A percentile compares a stretch with the other conserved stretches of the same genome.
phyloP scores from a whole-genome alignment of 2,329 filamentous ascomycete species.

The Neoscytalidium dimidiatum region DNA sequence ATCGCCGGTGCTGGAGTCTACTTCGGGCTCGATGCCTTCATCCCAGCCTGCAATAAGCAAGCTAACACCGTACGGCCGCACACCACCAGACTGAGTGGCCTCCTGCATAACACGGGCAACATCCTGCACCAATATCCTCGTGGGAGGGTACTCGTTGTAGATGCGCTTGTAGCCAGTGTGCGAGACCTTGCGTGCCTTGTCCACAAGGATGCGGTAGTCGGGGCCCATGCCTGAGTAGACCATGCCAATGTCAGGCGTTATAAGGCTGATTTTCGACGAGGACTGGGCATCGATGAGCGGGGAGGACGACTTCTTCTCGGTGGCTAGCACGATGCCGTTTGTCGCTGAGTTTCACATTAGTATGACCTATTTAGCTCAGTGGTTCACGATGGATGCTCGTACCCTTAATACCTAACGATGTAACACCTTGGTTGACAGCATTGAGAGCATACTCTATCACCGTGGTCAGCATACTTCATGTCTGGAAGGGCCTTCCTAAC shows the following conservation, averaged over 20 bases:
- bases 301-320: slow-evolving; percentile 98
- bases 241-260: slow-evolving; percentile 99
- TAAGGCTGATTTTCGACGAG: slow-evolving; percentile 93
- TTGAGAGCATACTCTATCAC: slow-evolving; percentile 93
- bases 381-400: slow-evolving; percentile 24
- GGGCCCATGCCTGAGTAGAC: slow-evolving; percentile 99
- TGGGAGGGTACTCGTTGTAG: slow-evolving; percentile 99
- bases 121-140: slow-evolving; percentile 97
- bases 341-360: slow-evolving; percentile 63
- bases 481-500: background rate
- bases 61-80: slow-evolving; percentile 94
- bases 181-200: slow-evolving; percentile 96
- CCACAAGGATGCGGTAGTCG: slow-evolving; percentile 95
- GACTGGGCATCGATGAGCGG: slow-evolving; percentile 94
- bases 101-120: slow-evolving; percentile 98
- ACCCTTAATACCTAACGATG: slow-evolving; percentile 98
- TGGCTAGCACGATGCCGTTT: slow-evolving; percentile 97
- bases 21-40: slow-evolving; percentile 88
- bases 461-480: slow-evolving; percentile 26
- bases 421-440: slow-evolving; percentile 98
- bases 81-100: slow-evolving; percentile 96
- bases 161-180: slow-evolving; percentile 99
- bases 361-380: background rate
- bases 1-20: slow-evolving; percentile 60
- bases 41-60: slow-evolving; percentile 97